Evolutionary conservation across 495 filamentous ascomycete genomes (phyloP).

Genomic region (Saxispiralis lemnorum): DNA sequence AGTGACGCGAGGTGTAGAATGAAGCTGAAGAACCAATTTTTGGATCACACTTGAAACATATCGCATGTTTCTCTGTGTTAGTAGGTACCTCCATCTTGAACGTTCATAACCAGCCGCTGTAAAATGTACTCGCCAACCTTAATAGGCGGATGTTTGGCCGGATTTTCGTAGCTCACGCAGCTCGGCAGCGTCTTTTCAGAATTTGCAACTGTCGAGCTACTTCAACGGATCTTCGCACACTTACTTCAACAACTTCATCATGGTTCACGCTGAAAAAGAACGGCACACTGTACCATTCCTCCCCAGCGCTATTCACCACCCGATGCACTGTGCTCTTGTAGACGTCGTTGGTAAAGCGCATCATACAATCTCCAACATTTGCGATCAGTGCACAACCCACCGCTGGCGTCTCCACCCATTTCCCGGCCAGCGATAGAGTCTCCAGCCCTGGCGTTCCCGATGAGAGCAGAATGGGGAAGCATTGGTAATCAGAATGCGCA

Average conservation of each 20-base stretch:
- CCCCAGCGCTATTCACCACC: conserved; percentile 23
- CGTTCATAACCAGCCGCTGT: conserved; percentile 6
- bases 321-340: conserved; percentile 26
- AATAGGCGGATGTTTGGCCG: conserved; percentile 16
- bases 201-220: neutral
- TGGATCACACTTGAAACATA: too few species aligned
- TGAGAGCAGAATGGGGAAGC: conserved; percentile 24
- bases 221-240: neutral
- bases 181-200: conserved; percentile 14
- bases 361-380: conserved; percentile 31
- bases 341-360: conserved; percentile 27
- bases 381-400: conserved; percentile 24
- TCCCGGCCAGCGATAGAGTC: conserved; percentile 19
- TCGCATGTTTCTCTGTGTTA: too few species aligned
- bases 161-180: conserved; percentile 12
- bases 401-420: conserved; percentile 25
- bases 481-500: conserved; percentile 27
- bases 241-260: conserved; percentile 20
- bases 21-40: too few species aligned
- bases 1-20: too few species aligned
- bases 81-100: too few species aligned
- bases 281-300: conserved; percentile 25
- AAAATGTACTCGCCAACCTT: conserved; percentile 20
- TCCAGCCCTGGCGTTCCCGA: conserved; percentile 31
- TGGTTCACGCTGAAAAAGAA: conserved; percentile 30